phyloP scores from a whole-genome alignment of 257 asterid genomes.

The Datura wrightii region DNA sequence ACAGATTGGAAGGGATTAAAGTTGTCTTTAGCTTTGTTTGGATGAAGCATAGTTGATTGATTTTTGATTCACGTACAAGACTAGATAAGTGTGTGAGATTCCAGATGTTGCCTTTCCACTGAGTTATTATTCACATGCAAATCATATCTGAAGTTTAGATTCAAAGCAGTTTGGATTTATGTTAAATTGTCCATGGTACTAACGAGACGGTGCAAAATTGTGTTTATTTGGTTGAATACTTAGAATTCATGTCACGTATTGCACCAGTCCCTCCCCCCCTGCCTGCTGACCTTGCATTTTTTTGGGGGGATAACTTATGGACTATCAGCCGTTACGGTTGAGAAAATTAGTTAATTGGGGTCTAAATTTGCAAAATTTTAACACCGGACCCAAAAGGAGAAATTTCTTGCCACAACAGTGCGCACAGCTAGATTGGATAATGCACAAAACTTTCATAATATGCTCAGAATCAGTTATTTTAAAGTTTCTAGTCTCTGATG shows the following conservation, averaged over 20 bases:
- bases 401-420: too few species aligned
- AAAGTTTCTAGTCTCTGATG: background rate
- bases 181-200: background rate
- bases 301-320: too few species aligned
- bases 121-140: background rate
- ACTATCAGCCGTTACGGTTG: too few species aligned
- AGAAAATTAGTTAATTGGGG: too few species aligned
- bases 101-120: too few species aligned
- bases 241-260: background rate
- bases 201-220: background rate
- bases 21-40: background rate
- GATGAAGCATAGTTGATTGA: background rate
- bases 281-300: too few species aligned
- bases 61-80: background rate
- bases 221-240: background rate
- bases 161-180: background rate
- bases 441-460: too few species aligned
- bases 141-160: background rate
- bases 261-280: background rate
- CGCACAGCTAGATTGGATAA: too few species aligned
- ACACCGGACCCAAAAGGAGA: too few species aligned
- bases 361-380: too few species aligned
- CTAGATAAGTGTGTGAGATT: too few species aligned
- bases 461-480: background rate
- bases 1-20: background rate